A percentile compares a stretch with the other conserved stretches of the same genome.
These are phyloP conservation scores for Colletotrichum euphorbiae DNA, from an alignment of 2,329 filamentous ascomycete species.

Conservation along the genomic window DNA sequence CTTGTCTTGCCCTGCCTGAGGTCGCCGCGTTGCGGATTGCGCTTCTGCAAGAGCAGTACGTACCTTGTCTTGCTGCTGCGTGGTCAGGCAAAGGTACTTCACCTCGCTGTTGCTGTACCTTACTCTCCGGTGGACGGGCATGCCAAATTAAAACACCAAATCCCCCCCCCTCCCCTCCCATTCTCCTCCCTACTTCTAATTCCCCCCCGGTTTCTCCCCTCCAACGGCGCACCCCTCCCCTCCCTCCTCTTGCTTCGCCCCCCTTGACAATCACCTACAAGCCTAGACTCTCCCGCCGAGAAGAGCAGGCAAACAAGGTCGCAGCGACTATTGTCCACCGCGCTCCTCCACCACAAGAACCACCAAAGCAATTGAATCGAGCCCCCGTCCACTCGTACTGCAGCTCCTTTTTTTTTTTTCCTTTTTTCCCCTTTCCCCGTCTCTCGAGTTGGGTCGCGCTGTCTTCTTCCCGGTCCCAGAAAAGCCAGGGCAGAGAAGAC, in stretches of 20 bases:
- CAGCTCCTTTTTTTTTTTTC: slow-evolving; percentile 23
- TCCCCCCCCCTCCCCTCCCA: neutral
- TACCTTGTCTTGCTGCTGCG: too few relatives aligned
- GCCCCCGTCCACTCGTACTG: slow-evolving; percentile 21
- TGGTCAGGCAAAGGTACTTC: too few relatives aligned
- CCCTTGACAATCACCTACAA: slow-evolving; percentile 1
- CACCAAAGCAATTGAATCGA: slow-evolving; percentile 1
- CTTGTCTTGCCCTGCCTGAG: too few relatives aligned
- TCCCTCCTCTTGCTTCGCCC: neutral
- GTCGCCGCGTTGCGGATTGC: too few relatives aligned
- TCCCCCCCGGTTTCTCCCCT: slow-evolving; percentile 17
- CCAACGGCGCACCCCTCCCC: slow-evolving; percentile 20
- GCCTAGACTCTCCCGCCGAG: slow-evolving; percentile 5
- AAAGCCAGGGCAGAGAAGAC: slow-evolving; percentile 25
- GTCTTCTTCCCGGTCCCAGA: slow-evolving; percentile 27
- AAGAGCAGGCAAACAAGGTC: neutral
- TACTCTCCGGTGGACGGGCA: slow-evolving; percentile 17
- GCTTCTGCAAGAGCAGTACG: too few relatives aligned
- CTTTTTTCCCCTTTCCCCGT: slow-evolving; percentile 13
- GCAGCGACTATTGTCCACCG: slow-evolving; percentile 1
- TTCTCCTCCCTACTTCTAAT: neutral
- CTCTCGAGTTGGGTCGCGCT: too few relatives aligned
- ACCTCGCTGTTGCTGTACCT: too few relatives aligned
- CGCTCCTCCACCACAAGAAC: slow-evolving; percentile 3
- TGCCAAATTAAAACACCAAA: slow-evolving; percentile 25